Evolutionary conservation across 2,329 filamentous ascomycete genomes (phyloP), one percentile per base, ranked within the genome.

Genomic region (Fusarium sp.): DNA sequence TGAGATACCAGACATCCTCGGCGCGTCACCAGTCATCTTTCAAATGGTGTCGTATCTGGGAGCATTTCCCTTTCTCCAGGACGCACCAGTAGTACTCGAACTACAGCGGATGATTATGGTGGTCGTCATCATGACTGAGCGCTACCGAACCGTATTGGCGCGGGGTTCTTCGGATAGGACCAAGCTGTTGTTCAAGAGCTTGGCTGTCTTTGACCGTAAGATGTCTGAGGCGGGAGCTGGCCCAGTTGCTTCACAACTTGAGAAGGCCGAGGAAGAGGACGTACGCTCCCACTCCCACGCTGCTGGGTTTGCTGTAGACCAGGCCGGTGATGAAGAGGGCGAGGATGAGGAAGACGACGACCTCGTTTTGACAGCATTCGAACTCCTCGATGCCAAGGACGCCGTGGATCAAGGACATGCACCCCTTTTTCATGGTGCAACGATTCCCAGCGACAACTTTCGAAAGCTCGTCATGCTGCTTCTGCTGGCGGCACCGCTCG

Each of bases 381-480:
- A 91, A 57, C 82, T 87, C 0, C 80, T 93, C 56, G 84, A 91
- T 71, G 84, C 86, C 27, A 79, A 84, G 43, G 84, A 88, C 9
- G 84, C 83, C 0, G 85, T 87, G 63, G 82, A 82, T 61, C 79
- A 84, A 4, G 80, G 79, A 14, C 79, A 81, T 57, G 71, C 74
- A 4, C 74, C 80, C 0, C 80, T 80, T 4, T 82, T 85, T 1
- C 82, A 85, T 38, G 82, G 84, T n/a, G 86, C 88, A 27, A 86
- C 90, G 63, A 89, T 93, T 46, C 89, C 90, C 1, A 84, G 86
- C 0, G 89, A 92, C 70, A 92, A 92, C 69, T 85, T 92, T 52
- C 82, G 87, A 39, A 88, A 86, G 66, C 76, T 93, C 8, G 75
- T 92, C 27, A 88, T 91, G 83, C 78, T 93, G 4, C 78, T 93